phyloP scores from a whole-genome alignment of 2,329 filamentous ascomycete species.

The Ascochyta clinopodiicola region DNA sequence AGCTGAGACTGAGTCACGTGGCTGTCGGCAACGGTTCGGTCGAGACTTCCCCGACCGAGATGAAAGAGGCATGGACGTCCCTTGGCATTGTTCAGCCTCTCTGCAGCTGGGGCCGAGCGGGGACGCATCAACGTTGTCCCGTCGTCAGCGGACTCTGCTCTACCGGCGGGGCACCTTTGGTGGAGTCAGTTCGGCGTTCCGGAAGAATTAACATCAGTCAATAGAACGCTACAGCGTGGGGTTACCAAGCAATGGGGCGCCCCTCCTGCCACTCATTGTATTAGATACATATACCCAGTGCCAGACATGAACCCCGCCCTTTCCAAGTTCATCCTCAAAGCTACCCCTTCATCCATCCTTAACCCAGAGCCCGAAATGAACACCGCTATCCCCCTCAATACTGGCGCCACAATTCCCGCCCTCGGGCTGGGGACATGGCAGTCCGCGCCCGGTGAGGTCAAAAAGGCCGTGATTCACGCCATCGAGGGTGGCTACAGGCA shows the following conservation, averaged over 20 bases:
- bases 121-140: slow-evolving; percentile 24
- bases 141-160: slow-evolving; percentile 20
- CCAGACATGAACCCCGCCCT: slow-evolving; percentile 48
- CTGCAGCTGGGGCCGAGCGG: slow-evolving; percentile 14
- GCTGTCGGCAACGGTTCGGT: slow-evolving; percentile 17
- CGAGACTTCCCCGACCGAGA: slow-evolving; percentile 25
- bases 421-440: slow-evolving; percentile 51
- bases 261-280: slow-evolving; percentile 15
- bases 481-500: slow-evolving; percentile 58
- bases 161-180: slow-evolving; percentile 31
- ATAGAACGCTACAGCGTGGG: slow-evolving; percentile 16
- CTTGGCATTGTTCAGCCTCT: slow-evolving; percentile 23
- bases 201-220: slow-evolving; percentile 48
- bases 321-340: slow-evolving; percentile 49
- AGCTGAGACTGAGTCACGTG: slow-evolving; percentile 18
- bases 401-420: slow-evolving; percentile 48
- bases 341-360: slow-evolving; percentile 46
- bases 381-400: slow-evolving; percentile 50
- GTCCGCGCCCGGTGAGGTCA: slow-evolving; percentile 54
- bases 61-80: slow-evolving; percentile 15
- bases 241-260: slow-evolving; percentile 14
- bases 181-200: slow-evolving; percentile 30
- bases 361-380: slow-evolving; percentile 49
- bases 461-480: slow-evolving; percentile 56
- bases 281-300: slow-evolving; percentile 36